Evolutionary conservation across 345 rosid genomes (phyloP).

Genomic region (Pistacia vera): DNA sequence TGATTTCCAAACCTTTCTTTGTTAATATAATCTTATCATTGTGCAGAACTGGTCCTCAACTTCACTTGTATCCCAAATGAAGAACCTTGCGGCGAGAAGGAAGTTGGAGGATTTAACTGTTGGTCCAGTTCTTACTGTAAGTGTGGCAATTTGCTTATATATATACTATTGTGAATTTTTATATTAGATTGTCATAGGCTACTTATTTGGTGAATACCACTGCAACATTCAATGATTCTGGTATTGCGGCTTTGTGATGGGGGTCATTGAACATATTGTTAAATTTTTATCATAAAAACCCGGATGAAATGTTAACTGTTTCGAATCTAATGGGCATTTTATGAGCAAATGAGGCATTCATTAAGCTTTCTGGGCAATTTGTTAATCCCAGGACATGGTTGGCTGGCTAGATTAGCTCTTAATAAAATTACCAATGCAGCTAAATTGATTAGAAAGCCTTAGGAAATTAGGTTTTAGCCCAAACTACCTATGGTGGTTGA

Average conservation of each 20-base stretch:
- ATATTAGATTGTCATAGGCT: background rate
- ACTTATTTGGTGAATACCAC: background rate
- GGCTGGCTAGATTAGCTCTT: background rate
- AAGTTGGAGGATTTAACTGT: slow-evolving; percentile 85
- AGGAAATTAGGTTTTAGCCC: background rate
- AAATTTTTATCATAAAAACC: background rate
- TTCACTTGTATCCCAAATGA: slow-evolving; percentile 63
- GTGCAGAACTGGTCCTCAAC: slow-evolving; percentile 80
- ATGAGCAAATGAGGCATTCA: background rate
- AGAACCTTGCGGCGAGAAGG: slow-evolving; percentile 85
- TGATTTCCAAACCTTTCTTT: background rate
- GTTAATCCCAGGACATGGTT: background rate
- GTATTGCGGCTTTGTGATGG: background rate
- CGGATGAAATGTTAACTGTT: background rate
- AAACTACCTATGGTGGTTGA: background rate
- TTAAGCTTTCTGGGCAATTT: background rate
- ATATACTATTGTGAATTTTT: background rate
- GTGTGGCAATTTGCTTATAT: slow-evolving; percentile 26
- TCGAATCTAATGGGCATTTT: background rate
- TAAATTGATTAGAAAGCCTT: background rate
- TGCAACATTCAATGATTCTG: background rate
- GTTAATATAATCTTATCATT: slow-evolving; percentile 9
- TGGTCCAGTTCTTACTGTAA: slow-evolving; percentile 97
- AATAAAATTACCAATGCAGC: background rate
- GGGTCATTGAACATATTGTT: background rate